Evolutionary conservation across 176 grass and related monocot species (phyloP), one percentile per base, ranked within the genome.

Genomic region (Ensete glaucum): DNA sequence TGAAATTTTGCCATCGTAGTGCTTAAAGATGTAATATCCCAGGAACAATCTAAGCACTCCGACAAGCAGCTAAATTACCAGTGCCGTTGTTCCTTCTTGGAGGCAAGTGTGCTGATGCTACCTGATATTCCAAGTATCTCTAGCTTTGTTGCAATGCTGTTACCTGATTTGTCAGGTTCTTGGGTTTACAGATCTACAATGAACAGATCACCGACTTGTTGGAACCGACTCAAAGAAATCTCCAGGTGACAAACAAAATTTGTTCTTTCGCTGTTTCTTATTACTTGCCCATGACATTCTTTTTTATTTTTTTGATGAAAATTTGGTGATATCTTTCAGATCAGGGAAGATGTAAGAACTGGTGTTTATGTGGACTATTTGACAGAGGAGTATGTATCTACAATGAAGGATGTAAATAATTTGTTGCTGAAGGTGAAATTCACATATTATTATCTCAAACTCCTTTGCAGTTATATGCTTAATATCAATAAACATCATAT

Each of bases 201-300:
- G 95, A 99, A 63, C 95, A 99, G 79, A 99, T 99, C 75, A 99
- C 95, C 27, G 95, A 99, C 82, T 90, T 99, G 81, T 87, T 99
- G 75, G 88, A 99, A 57, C 90, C 95, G 3, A 64, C 79, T 0
- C 82, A 77, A 72, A 99, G 82, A 71, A 91, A 82, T 52, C 95
- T 99, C 85, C 95, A 94, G 88, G 95, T 99, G 74, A 80, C 82
- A 72, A 59, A 26, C 4, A 83, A 78, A 80, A 3, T 19, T 17
- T 6, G 26, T 21, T 80, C 6, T 43, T 75, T 54, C 68, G 17
- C 5, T 53, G 79, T 85, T 69, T 29, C 23, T 67, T 51, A 20
- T 6, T 43, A 12, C 19, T 20, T 53, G 14, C 29, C 19, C 8
- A 4, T 4, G 3, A 9, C 9, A 11, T 9, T 50, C 20, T 64